phyloP scores from a whole-genome alignment of 2,329 filamentous ascomycete species.

The Colletotrichum truncatum region DNA sequence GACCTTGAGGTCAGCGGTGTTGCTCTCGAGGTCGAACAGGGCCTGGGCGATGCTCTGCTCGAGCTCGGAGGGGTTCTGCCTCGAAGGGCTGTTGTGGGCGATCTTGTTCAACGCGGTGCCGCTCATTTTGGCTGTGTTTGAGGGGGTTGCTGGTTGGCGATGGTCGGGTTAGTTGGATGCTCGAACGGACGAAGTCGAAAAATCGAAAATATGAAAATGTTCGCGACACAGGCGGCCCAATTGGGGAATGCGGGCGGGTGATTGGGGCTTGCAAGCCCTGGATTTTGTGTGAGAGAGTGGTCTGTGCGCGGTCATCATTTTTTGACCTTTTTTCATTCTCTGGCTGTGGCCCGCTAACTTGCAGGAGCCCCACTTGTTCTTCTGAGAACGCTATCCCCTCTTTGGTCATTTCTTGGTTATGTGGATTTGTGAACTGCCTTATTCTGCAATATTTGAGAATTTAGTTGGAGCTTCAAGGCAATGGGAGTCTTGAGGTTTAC shows the following conservation, averaged over 20 bases:
- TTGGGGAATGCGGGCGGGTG: background rate
- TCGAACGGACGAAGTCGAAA: slow-evolving; percentile 25
- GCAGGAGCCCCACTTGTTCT: background rate
- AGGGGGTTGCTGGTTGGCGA: slow-evolving; percentile 32
- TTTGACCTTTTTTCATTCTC: background rate
- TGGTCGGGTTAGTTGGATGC: slow-evolving; percentile 30
- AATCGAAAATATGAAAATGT: background rate
- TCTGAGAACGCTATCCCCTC: background rate
- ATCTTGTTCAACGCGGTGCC: slow-evolving; percentile 94
- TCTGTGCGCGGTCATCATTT: background rate
- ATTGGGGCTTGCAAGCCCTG: slow-evolving; percentile 37
- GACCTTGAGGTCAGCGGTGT: slow-evolving; percentile 97
- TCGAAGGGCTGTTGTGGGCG: slow-evolving; percentile 94
- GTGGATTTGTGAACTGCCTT: too few species aligned
- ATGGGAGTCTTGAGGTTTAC: too few species aligned
- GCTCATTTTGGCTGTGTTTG: slow-evolving; percentile 65
- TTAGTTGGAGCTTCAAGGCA: too few species aligned
- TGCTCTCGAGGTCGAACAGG: slow-evolving; percentile 99
- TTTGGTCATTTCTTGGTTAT: background rate
- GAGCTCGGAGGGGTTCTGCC: slow-evolving; percentile 95
- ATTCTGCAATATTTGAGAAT: too few species aligned
- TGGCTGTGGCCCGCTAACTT: background rate
- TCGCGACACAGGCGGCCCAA: background rate
- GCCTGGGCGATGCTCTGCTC: slow-evolving; percentile 97
- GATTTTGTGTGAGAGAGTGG: background rate